phyloP scores from a whole-genome alignment of 768 basidiomycete species.

The Collybia sordida region DNA sequence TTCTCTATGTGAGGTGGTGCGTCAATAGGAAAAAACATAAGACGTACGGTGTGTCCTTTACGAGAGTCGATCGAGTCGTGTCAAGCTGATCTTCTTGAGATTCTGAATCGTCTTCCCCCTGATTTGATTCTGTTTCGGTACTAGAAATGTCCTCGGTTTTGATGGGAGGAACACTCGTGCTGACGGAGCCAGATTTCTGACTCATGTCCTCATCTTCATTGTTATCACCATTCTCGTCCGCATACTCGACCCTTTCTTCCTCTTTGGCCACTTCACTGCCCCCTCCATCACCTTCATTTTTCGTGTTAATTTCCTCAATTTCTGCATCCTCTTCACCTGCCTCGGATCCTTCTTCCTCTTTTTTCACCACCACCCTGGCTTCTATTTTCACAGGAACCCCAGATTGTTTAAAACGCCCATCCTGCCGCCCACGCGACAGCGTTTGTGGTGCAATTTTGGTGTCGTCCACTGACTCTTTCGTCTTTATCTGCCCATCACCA shows the following conservation, averaged over 20 bases:
- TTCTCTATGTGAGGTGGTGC: too few species aligned
- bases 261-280: not conserved
- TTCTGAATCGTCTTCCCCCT: not conserved
- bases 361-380: not conserved
- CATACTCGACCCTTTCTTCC: not conserved
- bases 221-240: not conserved
- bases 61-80: too few species aligned
- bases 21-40: too few species aligned
- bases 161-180: not conserved
- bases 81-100: too few species aligned
- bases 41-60: too few species aligned
- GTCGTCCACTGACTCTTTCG: too few species aligned
- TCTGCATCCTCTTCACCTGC: not conserved
- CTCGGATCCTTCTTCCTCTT: not conserved
- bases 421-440: too few species aligned
- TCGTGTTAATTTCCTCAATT: not conserved
- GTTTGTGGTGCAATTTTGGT: too few species aligned
- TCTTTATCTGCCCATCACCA: too few species aligned
- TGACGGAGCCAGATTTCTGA: not conserved
- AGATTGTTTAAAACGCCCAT: too few species aligned
- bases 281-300: not conserved
- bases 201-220: not conserved
- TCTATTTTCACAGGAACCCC: too few species aligned
- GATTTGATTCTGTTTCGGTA: not conserved
- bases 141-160: not conserved